These are phyloP conservation scores for Penicillium angulare DNA, from an alignment of 495 filamentous ascomycete species.

Conservation along the genomic window DNA sequence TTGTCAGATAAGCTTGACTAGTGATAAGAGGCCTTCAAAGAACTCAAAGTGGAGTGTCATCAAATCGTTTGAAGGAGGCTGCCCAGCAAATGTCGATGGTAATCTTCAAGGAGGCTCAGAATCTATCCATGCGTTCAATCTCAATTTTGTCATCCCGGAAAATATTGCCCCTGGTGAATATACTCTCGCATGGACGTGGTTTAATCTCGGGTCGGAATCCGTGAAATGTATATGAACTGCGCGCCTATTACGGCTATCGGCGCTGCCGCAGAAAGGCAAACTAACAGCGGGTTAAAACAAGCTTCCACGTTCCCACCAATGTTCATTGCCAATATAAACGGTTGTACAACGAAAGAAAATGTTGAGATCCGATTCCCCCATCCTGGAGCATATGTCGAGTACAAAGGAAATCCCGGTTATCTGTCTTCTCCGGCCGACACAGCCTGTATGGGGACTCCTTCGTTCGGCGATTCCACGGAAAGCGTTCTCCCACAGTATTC, in stretches of 20 bases:
- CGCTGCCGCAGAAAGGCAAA: conserved; percentile 35
- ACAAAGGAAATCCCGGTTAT: background rate
- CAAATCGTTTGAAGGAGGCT: conserved; percentile 71
- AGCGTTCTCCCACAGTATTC: background rate
- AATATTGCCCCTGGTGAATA: conserved; percentile 45
- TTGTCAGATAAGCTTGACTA: conserved; percentile 78
- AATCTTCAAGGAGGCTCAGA: conserved; percentile 23
- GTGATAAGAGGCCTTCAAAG: conserved; percentile 57
- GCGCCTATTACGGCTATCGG: conserved; percentile 61
- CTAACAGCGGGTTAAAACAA: conserved; percentile 19
- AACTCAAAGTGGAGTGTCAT: conserved; percentile 66
- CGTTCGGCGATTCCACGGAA: background rate
- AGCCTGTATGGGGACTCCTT: background rate
- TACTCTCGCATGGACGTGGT: conserved; percentile 81
- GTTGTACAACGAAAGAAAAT: conserved; percentile 51
- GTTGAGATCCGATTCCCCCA: conserved; percentile 63
- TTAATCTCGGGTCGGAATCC: conserved; percentile 79
- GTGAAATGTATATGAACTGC: conserved; percentile 94
- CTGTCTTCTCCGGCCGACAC: background rate
- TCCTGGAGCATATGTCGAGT: conserved; percentile 60
- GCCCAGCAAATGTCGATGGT: conserved; percentile 51
- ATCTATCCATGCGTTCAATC: conserved; percentile 17
- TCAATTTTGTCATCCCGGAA: conserved; percentile 43
- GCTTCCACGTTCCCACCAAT: conserved; percentile 62
- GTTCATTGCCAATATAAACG: conserved; percentile 73